Evolutionary conservation across 176 grass and related monocot genomes (phyloP).

Genomic region (Guadua angustifolia): DNA sequence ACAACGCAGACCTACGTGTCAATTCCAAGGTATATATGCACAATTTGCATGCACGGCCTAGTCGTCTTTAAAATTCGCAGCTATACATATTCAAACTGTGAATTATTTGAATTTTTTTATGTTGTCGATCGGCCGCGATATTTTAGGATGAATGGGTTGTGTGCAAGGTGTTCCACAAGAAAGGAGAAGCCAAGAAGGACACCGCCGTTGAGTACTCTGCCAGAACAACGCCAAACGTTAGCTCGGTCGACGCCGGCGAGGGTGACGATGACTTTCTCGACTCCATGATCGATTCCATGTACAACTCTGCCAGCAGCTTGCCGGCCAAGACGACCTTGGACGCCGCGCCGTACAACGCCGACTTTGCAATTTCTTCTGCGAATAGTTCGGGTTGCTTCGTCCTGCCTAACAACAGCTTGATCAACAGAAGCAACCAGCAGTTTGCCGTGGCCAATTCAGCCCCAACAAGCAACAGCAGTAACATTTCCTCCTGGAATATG

Average conservation of each 20-base stretch:
- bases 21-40: constrained; percentile 48
- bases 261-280: too few species aligned
- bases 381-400: background rate
- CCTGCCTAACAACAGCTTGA: constrained; percentile 38
- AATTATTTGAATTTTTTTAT: background rate
- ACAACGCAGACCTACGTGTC: background rate
- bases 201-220: too few species aligned
- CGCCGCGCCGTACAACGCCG: constrained; percentile 32
- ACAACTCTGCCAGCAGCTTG: constrained; percentile 14
- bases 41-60: background rate
- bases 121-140: background rate
- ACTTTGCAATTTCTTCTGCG: constrained; percentile 3
- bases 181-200: too few species aligned
- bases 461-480: background rate
- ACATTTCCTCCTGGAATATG: constrained; percentile 26
- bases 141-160: constrained; percentile 66
- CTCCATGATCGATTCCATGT: too few species aligned
- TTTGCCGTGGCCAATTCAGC: background rate
- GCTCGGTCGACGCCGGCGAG: too few species aligned
- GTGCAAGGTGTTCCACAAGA: constrained; percentile 60
- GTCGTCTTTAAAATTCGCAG: background rate
- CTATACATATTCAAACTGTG: background rate
- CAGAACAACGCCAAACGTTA: too few species aligned
- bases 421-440: constrained; percentile 6
- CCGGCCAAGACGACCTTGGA: background rate